Conservation (phyloP, 2,329 filamentous ascomycete species). For the Neoscytalidium dimidiatum region DNA sequence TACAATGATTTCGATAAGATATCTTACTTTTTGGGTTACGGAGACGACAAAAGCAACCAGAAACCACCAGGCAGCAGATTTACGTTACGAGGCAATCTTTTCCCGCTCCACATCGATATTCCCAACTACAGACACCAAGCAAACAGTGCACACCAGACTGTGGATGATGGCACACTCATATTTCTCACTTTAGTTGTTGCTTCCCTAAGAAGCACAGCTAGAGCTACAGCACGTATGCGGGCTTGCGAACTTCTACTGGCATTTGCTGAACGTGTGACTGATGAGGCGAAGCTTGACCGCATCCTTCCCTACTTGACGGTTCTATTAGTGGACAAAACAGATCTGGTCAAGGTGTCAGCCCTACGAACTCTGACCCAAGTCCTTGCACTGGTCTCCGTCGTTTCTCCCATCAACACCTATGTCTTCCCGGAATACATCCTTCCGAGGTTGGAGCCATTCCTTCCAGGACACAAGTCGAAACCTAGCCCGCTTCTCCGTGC, state of each 20-base stretch:
- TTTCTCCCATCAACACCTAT: conserved; percentile 72
- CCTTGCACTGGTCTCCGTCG: conserved; percentile 81
- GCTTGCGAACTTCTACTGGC: conserved; percentile 90
- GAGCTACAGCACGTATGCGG: conserved; percentile 81
- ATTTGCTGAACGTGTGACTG: conserved; percentile 86
- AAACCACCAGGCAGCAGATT: conserved; percentile 33
- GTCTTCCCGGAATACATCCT: conserved; percentile 69
- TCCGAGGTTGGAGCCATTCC: conserved; percentile 59
- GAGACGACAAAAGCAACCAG: conserved; percentile 50
- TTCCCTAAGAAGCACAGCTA: conserved; percentile 84
- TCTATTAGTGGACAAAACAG: conserved; percentile 77
- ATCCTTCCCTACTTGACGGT: conserved; percentile 88
- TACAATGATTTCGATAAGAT: conserved; percentile 98
- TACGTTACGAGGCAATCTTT: conserved; percentile 58
- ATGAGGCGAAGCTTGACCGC: conserved; percentile 93
- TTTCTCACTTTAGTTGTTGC: conserved; percentile 88
- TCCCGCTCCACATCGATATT: conserved; percentile 83
- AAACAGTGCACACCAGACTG: conserved; percentile 60
- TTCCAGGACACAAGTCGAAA: conserved; percentile 47
- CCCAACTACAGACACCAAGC: conserved; percentile 78
- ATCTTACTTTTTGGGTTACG: conserved; percentile 85
- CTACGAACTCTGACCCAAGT: conserved; percentile 87
- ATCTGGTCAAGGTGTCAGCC: conserved; percentile 82
- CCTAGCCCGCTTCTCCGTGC: conserved; percentile 75
- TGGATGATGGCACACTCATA: conserved; percentile 88